Evolutionary conservation across 2,329 filamentous ascomycete species (phyloP).

Genomic region (Aspergillus proliferans): DNA sequence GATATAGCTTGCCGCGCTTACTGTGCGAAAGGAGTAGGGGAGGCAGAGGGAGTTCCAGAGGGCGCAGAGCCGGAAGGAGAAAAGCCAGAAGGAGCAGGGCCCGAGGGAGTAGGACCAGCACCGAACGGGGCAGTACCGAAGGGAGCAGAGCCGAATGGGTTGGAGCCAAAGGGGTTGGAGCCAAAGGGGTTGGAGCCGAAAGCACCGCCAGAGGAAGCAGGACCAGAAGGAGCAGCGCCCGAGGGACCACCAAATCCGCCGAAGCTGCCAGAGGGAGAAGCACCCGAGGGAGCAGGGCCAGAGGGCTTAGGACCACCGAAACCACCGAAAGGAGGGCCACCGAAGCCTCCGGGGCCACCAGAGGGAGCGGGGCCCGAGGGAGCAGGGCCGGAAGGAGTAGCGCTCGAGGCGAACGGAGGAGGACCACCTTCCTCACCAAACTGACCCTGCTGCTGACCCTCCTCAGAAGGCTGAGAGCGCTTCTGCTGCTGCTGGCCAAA

Average conservation of each 20-base stretch:
- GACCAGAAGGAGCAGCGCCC: neutral
- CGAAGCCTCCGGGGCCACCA: neutral
- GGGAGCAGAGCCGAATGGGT: neutral
- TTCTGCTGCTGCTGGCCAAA: neutral
- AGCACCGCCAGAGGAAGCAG: constrained; percentile 1
- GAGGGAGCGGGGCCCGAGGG: neutral
- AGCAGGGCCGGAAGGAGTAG: neutral
- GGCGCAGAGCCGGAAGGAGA: neutral
- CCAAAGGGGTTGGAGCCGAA: neutral
- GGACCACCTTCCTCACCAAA: neutral
- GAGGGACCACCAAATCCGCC: neutral
- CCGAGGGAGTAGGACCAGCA: neutral
- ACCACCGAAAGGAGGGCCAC: neutral
- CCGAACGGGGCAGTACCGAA: neutral
- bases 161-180: neutral
- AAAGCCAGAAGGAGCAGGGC: neutral
- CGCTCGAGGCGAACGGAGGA: neutral
- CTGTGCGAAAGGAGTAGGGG: neutral
- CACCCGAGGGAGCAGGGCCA: neutral
- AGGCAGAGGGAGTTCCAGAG: neutral
- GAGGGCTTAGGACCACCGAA: neutral
- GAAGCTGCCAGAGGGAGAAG: neutral
- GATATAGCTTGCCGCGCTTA: neutral
- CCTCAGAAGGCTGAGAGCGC: constrained; percentile 1
- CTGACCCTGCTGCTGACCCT: neutral